Percentiles rank a stretch among this genome's conserved stretches.
Conservation (phyloP, 257 asterid genomes). For the Euphrasia confusa region DNA sequence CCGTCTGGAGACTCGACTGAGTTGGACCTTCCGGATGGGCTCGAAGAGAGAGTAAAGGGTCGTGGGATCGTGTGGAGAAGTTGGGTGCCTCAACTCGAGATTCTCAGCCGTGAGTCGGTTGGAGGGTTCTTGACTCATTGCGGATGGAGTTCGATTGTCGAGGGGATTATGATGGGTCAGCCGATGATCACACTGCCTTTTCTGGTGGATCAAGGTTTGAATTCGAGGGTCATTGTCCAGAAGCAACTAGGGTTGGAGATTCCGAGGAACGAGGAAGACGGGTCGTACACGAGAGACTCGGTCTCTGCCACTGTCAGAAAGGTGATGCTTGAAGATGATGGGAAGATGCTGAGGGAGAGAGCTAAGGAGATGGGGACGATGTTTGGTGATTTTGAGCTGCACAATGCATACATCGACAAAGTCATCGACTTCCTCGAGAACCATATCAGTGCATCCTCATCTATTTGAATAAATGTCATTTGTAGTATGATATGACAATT, state of each 20-base stretch:
- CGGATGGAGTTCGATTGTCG: slow-evolving; percentile 43
- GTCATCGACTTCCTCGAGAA: slow-evolving; percentile 21
- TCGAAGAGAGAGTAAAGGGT: slow-evolving; percentile 32
- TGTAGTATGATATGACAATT: too few species aligned
- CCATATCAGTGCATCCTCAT: background rate
- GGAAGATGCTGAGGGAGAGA: slow-evolving; percentile 17
- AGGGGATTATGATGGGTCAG: slow-evolving; percentile 26
- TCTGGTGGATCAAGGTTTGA: slow-evolving; percentile 31
- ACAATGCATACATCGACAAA: slow-evolving; percentile 18
- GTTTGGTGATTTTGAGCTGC: slow-evolving; percentile 22
- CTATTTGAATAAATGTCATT: too few species aligned
- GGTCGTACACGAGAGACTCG: slow-evolving; percentile 25
- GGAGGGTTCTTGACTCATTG: slow-evolving; percentile 47
- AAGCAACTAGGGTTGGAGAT: slow-evolving; percentile 22
- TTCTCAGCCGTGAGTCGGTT: slow-evolving; percentile 41
- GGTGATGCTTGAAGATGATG: slow-evolving; percentile 27
- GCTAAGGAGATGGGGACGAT: slow-evolving; percentile 21
- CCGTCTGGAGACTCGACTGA: slow-evolving; percentile 1
- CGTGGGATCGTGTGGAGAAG: slow-evolving; percentile 40
- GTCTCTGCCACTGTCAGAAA: slow-evolving; percentile 27
- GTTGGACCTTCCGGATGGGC: slow-evolving; percentile 29
- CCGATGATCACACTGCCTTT: slow-evolving; percentile 36
- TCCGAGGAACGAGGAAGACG: slow-evolving; percentile 25
- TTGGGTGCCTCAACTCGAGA: slow-evolving; percentile 42
- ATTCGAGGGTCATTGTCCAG: slow-evolving; percentile 20